Evolutionary conservation across 2,329 filamentous ascomycete species (phyloP).

Genomic region (Fusarium setosum): DNA sequence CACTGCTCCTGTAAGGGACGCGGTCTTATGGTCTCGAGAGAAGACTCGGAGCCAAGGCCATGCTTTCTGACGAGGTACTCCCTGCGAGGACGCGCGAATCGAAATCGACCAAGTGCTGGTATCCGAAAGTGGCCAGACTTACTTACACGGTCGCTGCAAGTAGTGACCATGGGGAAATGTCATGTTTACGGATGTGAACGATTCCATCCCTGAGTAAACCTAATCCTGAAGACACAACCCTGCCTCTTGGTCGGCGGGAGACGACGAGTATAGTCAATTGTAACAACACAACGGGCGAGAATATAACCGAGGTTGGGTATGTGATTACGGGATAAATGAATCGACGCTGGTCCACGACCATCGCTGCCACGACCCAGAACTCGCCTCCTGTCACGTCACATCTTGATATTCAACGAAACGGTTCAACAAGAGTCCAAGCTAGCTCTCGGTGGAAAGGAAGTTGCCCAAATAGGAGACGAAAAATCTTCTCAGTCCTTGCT

Average conservation of each 20-base stretch:
- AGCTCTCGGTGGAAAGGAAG: conserved; percentile 36
- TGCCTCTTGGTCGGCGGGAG: not conserved
- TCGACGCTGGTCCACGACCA: conserved; percentile 3
- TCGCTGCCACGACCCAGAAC: conserved; percentile 4
- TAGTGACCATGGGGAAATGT: not conserved
- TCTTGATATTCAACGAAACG: conserved; percentile 3
- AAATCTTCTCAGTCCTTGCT: conserved; percentile 5
- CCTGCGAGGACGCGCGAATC: not conserved
- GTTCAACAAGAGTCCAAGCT: conserved; percentile 9
- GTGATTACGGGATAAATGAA: conserved; percentile 5
- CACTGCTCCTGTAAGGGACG: conserved; percentile 2
- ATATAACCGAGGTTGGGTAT: conserved; percentile 31
- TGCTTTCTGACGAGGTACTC: conserved; percentile 11
- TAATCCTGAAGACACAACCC: not conserved
- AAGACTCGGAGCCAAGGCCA: conserved; percentile 3
- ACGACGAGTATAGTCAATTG: not conserved
- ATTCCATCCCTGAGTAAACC: not conserved
- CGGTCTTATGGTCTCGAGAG: not conserved
- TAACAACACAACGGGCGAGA: not conserved
- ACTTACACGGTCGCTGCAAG: not conserved
- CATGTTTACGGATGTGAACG: not conserved
- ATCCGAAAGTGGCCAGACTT: not conserved
- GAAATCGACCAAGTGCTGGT: not conserved
- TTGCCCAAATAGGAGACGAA: conserved; percentile 24
- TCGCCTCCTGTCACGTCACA: conserved; percentile 15